A percentile compares a stretch with the other conserved stretches of the same genome.
These are phyloP conservation scores for Tarenaya hassleriana DNA, from an alignment of 345 rosid genomes.

Conservation along the genomic window DNA sequence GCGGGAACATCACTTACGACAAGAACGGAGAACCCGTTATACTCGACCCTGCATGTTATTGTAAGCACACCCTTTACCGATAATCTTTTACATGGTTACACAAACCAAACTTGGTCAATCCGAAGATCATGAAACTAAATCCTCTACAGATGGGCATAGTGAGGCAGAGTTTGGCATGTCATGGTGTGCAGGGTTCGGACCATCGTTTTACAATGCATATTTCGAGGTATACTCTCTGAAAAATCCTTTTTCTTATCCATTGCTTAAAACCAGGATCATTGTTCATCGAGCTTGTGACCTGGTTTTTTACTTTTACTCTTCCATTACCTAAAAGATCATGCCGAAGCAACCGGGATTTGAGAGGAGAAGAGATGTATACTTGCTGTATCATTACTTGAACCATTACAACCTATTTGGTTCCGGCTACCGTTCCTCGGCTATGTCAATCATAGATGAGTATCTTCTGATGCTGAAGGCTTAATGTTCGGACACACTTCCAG, in stretches of 20 bases:
- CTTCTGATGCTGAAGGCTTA: slow-evolving; percentile 44
- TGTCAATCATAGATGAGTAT: slow-evolving; percentile 69
- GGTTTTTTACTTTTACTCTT: background rate
- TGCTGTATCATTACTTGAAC: slow-evolving; percentile 87
- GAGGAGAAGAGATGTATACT: slow-evolving; percentile 67
- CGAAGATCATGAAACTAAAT: background rate
- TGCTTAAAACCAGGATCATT: background rate
- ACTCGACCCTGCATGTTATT: slow-evolving; percentile 96
- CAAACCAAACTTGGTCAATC: no score
- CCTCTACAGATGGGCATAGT: slow-evolving; percentile 63
- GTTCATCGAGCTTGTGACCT: background rate
- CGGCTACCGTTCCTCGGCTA: slow-evolving; percentile 71
- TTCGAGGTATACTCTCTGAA: slow-evolving; percentile 49
- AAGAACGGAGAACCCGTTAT: slow-evolving; percentile 76
- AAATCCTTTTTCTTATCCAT: background rate
- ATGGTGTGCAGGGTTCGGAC: slow-evolving; percentile 92
- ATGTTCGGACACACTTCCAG: background rate
- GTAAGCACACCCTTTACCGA: slow-evolving; percentile 32
- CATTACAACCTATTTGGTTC: slow-evolving; percentile 93
- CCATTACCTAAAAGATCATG: slow-evolving; percentile 80
- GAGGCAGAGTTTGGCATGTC: slow-evolving; percentile 99
- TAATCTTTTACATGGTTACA: background rate
- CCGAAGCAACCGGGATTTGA: slow-evolving; percentile 78
- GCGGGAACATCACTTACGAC: slow-evolving; percentile 83
- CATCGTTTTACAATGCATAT: slow-evolving; percentile 68